A percentile compares a stretch with the other conserved stretches of the same genome.
phyloP scores from a whole-genome alignment of 2,329 filamentous ascomycete species.

The Pseudogymnoascus sp. region DNA sequence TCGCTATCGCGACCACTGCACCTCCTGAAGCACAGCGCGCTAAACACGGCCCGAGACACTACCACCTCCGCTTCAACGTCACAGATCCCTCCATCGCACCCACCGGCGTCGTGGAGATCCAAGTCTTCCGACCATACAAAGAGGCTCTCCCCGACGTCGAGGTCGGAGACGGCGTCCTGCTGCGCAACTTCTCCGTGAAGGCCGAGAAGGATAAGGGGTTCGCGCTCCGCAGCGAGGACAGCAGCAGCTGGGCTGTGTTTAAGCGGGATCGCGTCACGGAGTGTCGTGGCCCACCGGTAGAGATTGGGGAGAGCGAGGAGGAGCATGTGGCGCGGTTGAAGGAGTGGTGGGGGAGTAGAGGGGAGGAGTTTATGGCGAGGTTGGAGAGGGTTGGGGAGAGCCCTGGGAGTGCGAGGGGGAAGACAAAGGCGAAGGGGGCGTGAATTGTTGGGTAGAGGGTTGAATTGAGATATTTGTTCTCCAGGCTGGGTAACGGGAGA shows the following conservation, averaged over 20 bases:
- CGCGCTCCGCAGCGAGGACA: slow-evolving; percentile 41
- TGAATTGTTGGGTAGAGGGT: neutral
- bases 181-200: slow-evolving; percentile 48
- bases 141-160: slow-evolving; percentile 47
- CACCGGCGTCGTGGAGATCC: slow-evolving; percentile 43
- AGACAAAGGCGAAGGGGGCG: neutral
- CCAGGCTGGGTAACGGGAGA: neutral
- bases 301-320: slow-evolving; percentile 44
- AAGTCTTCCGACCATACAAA: slow-evolving; percentile 52
- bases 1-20: slow-evolving; percentile 46
- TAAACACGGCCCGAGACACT: slow-evolving; percentile 51
- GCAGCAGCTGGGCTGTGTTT: slow-evolving; percentile 56
- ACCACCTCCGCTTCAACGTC: slow-evolving; percentile 49
- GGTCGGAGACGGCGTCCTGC: slow-evolving; percentile 50
- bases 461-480: neutral
- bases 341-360: slow-evolving; percentile 33
- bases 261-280: slow-evolving; percentile 35
- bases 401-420: neutral
- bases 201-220: slow-evolving; percentile 48
- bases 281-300: slow-evolving; percentile 53
- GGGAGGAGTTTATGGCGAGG: slow-evolving; percentile 1
- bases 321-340: slow-evolving; percentile 42
- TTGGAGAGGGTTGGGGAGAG: slow-evolving; percentile 2
- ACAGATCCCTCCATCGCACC: slow-evolving; percentile 49
- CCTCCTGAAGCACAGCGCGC: slow-evolving; percentile 46